Evolutionary conservation across 225 moss, liverwort and hornwort genomes (phyloP), one percentile per base, ranked within the genome.

Genomic region (Lunularia cruciata): DNA sequence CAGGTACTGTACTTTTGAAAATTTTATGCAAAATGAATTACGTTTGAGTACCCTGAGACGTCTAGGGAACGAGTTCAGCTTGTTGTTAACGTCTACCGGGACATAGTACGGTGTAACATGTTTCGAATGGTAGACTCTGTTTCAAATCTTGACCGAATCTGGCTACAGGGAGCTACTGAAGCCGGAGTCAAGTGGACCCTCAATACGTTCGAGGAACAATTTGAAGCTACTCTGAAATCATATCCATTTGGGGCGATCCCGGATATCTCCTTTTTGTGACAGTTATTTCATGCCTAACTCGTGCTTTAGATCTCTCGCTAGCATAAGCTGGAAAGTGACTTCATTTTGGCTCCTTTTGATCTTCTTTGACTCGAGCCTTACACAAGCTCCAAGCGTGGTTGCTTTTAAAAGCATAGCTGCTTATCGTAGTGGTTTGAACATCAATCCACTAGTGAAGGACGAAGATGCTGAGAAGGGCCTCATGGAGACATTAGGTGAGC

Each of bases 331-430:
- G 43, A 43, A 16, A 16, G 16, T 2, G 12, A 43, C 43, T 43
- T 16, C 16, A 43, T 43, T 16, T 43, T 43, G 43, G 12, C 54
- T 63, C 10, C 14, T 13, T 25, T 65, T 71, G 9, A 3, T 42
- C 51, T 55, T 73, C 66, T 79, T 88, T 91, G 78, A 86, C 80
- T 83, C 63, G 52, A 72, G 59, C 47, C 76, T 79, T 81, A 89
- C 87, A 77, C 80, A 84, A 42, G 79, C 83, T 80, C 72, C 80
- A 73, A 80, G 78, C 70, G 89, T 98, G 48, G 98, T 98, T 22
- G 84, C 83, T 46, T 89, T 98, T 72, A 98, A 98, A 82, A 90
- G 90, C 76, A 89, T 98, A 30, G 98, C 89, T 61, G 98, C 98
- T 1, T 98, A 91, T 68, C 90, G 98, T 57, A 98, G 98, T 72